Percentiles rank a stretch among this genome's conserved stretches.
Evolutionary conservation across 768 basidiomycete species (phyloP).

Genomic region (Lepiota venenata): DNA sequence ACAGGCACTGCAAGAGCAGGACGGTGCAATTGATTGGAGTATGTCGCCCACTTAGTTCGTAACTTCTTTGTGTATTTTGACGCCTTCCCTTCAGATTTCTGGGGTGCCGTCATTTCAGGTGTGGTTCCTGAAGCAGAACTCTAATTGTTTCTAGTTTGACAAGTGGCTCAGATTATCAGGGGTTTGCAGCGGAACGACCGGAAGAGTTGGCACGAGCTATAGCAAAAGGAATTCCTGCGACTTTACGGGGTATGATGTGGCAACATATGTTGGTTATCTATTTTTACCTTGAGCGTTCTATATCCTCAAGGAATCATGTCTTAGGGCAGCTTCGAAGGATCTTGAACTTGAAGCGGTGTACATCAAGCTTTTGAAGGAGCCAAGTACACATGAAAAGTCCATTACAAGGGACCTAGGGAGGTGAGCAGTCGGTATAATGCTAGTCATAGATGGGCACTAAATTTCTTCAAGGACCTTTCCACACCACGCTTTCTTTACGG

Average conservation of each 20-base stretch:
- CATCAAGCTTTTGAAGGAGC: constrained; percentile 74
- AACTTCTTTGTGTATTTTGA: neutral
- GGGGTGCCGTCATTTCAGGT: constrained; percentile 94
- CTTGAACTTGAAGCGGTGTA: constrained; percentile 81
- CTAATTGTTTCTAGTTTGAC: neutral
- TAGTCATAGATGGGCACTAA: constrained; percentile 5
- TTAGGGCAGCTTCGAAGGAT: constrained; percentile 93
- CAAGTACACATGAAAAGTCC: constrained; percentile 89
- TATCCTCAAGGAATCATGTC: constrained; percentile 11
- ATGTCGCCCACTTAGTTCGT: constrained; percentile 19
- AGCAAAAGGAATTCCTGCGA: constrained; percentile 85
- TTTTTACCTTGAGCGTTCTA: neutral
- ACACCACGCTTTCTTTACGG: constrained; percentile 93
- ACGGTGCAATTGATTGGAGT: constrained; percentile 76
- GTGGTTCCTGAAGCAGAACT: constrained; percentile 5
- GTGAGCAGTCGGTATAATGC: constrained; percentile 28
- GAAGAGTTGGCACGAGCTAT: constrained; percentile 86
- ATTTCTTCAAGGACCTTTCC: constrained; percentile 76
- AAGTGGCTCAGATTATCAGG: constrained; percentile 71
- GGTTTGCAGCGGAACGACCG: constrained; percentile 75
- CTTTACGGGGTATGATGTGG: constrained; percentile 94
- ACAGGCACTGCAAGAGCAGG: constrained; percentile 32
- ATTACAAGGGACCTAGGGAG: constrained; percentile 91
- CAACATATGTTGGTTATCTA: constrained; percentile 71
- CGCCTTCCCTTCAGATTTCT: constrained; percentile 61